Evolutionary conservation across 176 grass and related monocot species (phyloP).

Genomic region (Cenchrus purpureus): DNA sequence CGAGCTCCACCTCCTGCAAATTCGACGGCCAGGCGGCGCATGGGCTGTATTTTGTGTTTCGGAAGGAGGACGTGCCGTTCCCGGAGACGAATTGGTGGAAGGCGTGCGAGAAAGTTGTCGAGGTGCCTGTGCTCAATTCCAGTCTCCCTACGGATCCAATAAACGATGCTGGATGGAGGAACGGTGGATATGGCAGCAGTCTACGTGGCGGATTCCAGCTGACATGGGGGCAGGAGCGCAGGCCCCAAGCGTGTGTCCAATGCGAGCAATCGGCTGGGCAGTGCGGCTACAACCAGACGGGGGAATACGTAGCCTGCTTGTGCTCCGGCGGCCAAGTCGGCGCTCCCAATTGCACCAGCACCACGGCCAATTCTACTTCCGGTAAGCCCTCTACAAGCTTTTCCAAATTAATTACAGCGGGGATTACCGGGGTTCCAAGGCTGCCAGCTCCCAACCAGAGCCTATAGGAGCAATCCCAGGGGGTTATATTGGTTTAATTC

Average conservation of each 20-base stretch:
- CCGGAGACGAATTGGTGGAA: not conserved
- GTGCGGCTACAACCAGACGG: not conserved
- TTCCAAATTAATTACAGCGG: not conserved
- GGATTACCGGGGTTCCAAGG: not conserved
- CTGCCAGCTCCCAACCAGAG: no score
- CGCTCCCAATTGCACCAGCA: not conserved
- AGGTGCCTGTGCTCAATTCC: not conserved
- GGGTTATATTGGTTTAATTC: no score
- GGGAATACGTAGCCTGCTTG: not conserved
- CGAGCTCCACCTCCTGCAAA: not conserved
- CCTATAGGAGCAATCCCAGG: no score
- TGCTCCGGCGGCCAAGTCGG: not conserved
- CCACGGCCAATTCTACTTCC: no score
- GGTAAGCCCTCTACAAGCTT: not conserved
- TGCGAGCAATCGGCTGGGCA: not conserved
- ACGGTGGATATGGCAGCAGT: fast-evolving
- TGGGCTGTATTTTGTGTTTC: not conserved
- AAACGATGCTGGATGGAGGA: fast-evolving
- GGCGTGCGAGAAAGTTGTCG: fast-evolving
- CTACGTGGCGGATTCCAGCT: conserved; percentile 26
- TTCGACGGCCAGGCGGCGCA: fast-evolving
- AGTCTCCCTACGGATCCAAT: fast-evolving
- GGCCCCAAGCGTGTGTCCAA: fast-evolving
- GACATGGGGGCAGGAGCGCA: not conserved
- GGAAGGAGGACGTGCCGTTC: not conserved